Evolutionary conservation across 495 filamentous ascomycete genomes (phyloP), one percentile per base, ranked within the genome.

Genomic region (Hypoxylon intermedium): DNA sequence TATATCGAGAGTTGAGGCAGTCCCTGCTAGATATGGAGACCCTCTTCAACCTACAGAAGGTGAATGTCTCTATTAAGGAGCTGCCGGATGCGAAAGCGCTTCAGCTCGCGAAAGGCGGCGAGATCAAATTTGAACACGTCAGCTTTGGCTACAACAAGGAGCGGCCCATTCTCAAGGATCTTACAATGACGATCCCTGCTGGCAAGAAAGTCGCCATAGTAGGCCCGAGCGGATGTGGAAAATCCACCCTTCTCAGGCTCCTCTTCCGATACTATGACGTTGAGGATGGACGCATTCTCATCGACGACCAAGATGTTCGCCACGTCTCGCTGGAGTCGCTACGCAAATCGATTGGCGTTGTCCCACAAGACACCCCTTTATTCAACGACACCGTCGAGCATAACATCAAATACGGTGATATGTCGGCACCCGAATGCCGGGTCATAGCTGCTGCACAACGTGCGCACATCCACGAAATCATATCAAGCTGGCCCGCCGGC

Each of bases 21-120:
- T 96, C 92, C 9, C 77, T 98, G 43, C 75, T 98, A 47, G 94
- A 98, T 70, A 98, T 98, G 95, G 94, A 98, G 74, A 97, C 95
- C 0, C 82, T 98, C 9, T 98, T 98, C 80, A 97, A 96, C 70
- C 79, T 98, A n/a, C 95, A 98, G 71, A 97, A 96, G 70, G 95
- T 98, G 67, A 96, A 98, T 61, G 86, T 97, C 31, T 84, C 86
- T 15, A 87, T 98, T 69, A 86, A 86, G 65, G 93, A 98, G 48
- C 74, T 79, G 26, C 80, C 84, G 16, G 77, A 91, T 58, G 89
- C 95, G 2, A 86, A 87, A 53, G 75, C 89, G 0, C 78, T 98
- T 6, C 71, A 79, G 7, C 77, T 98, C 15, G 81, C 80, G 20
- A 85, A 83, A 63, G 91, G 92, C 31, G 94, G 94, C 30, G 88